These are phyloP conservation scores for Trichoderma endophyticum DNA, from an alignment of 2,329 filamentous ascomycete genomes.

Conservation along the genomic window DNA sequence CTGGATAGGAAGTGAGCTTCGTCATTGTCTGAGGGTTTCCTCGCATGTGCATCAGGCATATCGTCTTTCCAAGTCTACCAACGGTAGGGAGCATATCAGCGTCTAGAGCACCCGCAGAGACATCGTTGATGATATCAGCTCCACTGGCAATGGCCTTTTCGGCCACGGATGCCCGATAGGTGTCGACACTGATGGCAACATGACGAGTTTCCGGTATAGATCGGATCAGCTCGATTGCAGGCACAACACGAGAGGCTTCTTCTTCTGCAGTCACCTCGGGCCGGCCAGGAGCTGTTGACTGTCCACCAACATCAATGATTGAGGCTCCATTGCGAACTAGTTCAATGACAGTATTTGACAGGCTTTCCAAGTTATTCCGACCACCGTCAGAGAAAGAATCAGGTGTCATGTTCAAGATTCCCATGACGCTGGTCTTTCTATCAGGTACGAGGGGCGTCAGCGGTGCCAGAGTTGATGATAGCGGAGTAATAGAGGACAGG, in stretches of 20 bases:
- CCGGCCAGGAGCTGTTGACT: constrained; percentile 81
- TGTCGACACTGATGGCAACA: constrained; percentile 84
- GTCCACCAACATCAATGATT: constrained; percentile 89
- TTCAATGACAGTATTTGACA: constrained; percentile 56
- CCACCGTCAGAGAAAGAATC: constrained; percentile 97
- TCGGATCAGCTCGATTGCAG: constrained; percentile 72
- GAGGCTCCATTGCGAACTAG: constrained; percentile 70
- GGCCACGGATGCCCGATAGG: constrained; percentile 83
- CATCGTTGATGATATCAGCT: constrained; percentile 91
- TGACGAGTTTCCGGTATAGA: constrained; percentile 58
- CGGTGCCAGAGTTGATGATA: constrained; percentile 45
- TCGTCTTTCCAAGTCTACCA: constrained; percentile 71
- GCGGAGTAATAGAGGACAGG: constrained; percentile 58
- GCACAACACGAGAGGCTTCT: constrained; percentile 74
- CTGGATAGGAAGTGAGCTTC: constrained; percentile 62
- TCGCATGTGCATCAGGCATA: constrained; percentile 91
- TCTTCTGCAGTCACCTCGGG: constrained; percentile 66
- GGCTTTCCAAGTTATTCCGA: constrained; percentile 50
- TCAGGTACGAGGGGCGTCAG: constrained; percentile 57
- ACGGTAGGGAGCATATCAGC: constrained; percentile 77
- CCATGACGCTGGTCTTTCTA: constrained; percentile 78
- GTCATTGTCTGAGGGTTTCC: constrained; percentile 83
- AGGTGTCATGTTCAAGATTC: constrained; percentile 89
- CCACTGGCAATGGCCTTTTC: constrained; percentile 71
- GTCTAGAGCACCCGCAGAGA: constrained; percentile 80